Percentiles rank a stretch among this genome's conserved stretches.
Evolutionary conservation across 257 asterid genomes (phyloP).

Genomic region (Craterostigma plantagineum): DNA sequence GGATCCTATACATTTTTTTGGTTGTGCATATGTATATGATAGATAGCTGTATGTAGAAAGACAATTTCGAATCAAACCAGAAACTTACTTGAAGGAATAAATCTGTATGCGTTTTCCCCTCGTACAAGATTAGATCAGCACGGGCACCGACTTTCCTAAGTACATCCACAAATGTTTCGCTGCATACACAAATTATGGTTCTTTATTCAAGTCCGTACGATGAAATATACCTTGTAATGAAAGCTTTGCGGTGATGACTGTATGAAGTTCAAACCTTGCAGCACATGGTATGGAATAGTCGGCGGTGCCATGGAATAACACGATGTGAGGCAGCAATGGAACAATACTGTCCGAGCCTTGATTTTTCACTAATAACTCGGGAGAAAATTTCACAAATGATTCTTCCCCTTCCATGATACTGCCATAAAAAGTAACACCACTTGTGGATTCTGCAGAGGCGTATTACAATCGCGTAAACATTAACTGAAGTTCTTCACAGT

Average conservation of each 20-base stretch:
- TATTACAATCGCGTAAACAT: conserved; percentile 2
- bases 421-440: conserved; percentile 12
- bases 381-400: conserved; percentile 53
- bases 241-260: too few relatives aligned
- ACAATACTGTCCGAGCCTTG: conserved; percentile 22
- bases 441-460: neutral
- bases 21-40: too few relatives aligned
- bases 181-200: conserved; percentile 13
- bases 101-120: conserved; percentile 92
- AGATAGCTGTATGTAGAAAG: neutral
- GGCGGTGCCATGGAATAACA: conserved; percentile 34
- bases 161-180: conserved; percentile 41
- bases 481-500: conserved; percentile 4
- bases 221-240: too few relatives aligned
- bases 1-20: conserved; percentile 39
- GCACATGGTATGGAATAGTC: conserved; percentile 7
- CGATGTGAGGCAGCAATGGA: conserved; percentile 45
- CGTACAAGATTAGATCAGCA: conserved; percentile 51
- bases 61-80: neutral
- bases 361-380: conserved; percentile 47
- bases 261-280: conserved; percentile 40
- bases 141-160: conserved; percentile 48
- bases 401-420: conserved; percentile 97
- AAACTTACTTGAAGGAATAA: conserved; percentile 72
- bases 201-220: too few relatives aligned